Conservation (phyloP, 768 basidiomycete genomes). For the Leccinum imitatum region DNA sequence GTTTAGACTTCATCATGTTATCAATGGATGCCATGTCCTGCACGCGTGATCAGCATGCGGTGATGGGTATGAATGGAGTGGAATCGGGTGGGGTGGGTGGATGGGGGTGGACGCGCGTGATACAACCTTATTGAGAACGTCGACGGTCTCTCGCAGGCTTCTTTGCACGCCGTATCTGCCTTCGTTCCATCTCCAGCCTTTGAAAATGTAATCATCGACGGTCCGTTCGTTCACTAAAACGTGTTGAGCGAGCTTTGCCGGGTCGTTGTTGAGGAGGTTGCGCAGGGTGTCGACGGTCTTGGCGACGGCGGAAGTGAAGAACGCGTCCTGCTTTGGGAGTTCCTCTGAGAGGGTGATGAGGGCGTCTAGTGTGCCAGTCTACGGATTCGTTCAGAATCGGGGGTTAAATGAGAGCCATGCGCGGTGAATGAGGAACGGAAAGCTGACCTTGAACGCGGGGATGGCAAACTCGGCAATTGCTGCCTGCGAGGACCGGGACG, state of each 20-base stretch:
- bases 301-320: constrained; percentile 84
- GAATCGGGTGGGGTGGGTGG: constrained; percentile 4
- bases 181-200: constrained; percentile 90
- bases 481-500: constrained; percentile 49
- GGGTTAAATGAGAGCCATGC: constrained; percentile 8
- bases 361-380: constrained; percentile 93
- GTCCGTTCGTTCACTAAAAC: constrained; percentile 75
- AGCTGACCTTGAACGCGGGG: constrained; percentile 83
- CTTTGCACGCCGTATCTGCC: constrained; percentile 85
- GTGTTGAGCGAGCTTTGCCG: constrained; percentile 71
- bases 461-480: constrained; percentile 67
- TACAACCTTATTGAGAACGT: constrained; percentile 77
- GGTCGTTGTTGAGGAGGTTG: constrained; percentile 86
- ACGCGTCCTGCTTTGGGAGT: constrained; percentile 85
- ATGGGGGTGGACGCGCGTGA: constrained; percentile 16
- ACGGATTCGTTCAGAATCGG: constrained; percentile 12
- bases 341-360: constrained; percentile 89
- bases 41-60: constrained; percentile 26
- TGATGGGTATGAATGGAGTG: constrained; percentile 19
- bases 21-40: constrained; percentile 94
- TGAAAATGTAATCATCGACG: constrained; percentile 78
- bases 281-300: constrained; percentile 94
- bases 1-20: constrained; percentile 88
- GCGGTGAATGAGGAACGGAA: background rate
- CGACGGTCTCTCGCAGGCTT: constrained; percentile 80